Percentiles rank a stretch among this genome's conserved stretches.
phyloP scores from a whole-genome alignment of 306 rosid genomes.

The Gastrolobium villosum region DNA sequence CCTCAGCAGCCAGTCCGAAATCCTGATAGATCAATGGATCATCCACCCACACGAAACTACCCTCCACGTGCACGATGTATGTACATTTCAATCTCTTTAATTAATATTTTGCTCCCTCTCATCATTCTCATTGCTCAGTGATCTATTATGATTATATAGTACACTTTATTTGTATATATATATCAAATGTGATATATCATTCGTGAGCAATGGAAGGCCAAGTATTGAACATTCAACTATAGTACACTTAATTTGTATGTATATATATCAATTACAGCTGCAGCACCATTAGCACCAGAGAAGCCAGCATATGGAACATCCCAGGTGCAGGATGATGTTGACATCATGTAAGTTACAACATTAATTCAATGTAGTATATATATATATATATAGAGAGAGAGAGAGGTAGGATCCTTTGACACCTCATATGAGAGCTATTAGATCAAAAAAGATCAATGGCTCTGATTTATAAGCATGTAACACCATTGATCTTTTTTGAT shows the following conservation, averaged over 20 bases:
- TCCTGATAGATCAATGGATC: constrained; percentile 33
- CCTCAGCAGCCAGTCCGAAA: constrained; percentile 16
- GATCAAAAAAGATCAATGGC: too few relatives aligned
- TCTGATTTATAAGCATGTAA: too few relatives aligned
- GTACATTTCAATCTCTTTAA: not conserved
- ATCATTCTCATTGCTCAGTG: too few relatives aligned
- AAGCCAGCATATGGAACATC: constrained; percentile 30
- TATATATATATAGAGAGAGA: not conserved
- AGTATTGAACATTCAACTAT: too few relatives aligned
- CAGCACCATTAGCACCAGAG: constrained; percentile 36
- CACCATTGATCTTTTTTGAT: too few relatives aligned
- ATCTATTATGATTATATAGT: too few relatives aligned
- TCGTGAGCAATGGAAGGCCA: too few relatives aligned
- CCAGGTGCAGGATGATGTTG: constrained; percentile 47
- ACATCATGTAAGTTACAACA: constrained; percentile 62
- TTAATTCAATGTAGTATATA: not conserved
- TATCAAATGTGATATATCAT: not conserved
- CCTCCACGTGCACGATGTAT: constrained; percentile 54
- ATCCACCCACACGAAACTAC: constrained; percentile 6
- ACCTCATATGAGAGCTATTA: too few relatives aligned
- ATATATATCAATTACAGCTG: constrained; percentile 37
- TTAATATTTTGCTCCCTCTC: too few relatives aligned
- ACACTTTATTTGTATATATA: not conserved
- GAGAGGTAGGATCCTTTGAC: too few relatives aligned
- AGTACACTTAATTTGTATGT: not conserved